Evolutionary conservation across 2,329 filamentous ascomycete genomes (phyloP).

Genomic region (Colletotrichum navitas): DNA sequence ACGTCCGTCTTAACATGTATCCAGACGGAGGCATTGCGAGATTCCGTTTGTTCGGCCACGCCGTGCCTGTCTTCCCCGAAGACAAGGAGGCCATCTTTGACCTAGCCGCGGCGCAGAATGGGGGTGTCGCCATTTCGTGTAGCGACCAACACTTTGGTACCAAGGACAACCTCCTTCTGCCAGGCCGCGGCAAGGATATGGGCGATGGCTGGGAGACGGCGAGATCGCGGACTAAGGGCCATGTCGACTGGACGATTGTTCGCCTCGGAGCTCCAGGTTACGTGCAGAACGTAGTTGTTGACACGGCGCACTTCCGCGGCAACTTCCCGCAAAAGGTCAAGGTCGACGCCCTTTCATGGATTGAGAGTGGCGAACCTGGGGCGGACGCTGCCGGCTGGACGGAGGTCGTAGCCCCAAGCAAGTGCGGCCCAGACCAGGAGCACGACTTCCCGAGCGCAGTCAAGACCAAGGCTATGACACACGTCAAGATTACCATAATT

Average conservation of each 20-base stretch:
- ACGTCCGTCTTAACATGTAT: conserved; percentile 86
- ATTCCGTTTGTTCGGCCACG: conserved; percentile 82
- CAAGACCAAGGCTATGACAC: conserved; percentile 75
- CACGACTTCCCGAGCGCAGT: conserved; percentile 72
- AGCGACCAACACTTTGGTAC: conserved; percentile 89
- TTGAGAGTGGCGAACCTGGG: conserved; percentile 64
- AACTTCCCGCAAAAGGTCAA: conserved; percentile 86
- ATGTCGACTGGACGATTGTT: conserved; percentile 86
- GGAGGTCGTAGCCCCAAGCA: conserved; percentile 74
- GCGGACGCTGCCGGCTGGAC: conserved; percentile 72
- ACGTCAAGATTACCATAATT: conserved; percentile 92
- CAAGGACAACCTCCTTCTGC: conserved; percentile 83
- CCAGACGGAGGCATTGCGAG: conserved; percentile 87
- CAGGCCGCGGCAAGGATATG: conserved; percentile 85
- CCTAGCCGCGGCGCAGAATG: conserved; percentile 82
- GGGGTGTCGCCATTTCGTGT: conserved; percentile 80
- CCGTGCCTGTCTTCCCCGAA: conserved; percentile 80
- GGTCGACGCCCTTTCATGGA: conserved; percentile 72
- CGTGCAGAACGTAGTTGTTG: conserved; percentile 77
- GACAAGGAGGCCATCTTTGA: conserved; percentile 77
- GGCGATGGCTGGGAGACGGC: conserved; percentile 90
- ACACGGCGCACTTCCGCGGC: conserved; percentile 86
- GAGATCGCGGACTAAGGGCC: conserved; percentile 76
- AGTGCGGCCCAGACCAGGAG: conserved; percentile 79
- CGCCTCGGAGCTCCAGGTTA: conserved; percentile 75